Base-by-base conservation (phyloP, 768 basidiomycete species). In the Pleurotus platypus region DNA sequence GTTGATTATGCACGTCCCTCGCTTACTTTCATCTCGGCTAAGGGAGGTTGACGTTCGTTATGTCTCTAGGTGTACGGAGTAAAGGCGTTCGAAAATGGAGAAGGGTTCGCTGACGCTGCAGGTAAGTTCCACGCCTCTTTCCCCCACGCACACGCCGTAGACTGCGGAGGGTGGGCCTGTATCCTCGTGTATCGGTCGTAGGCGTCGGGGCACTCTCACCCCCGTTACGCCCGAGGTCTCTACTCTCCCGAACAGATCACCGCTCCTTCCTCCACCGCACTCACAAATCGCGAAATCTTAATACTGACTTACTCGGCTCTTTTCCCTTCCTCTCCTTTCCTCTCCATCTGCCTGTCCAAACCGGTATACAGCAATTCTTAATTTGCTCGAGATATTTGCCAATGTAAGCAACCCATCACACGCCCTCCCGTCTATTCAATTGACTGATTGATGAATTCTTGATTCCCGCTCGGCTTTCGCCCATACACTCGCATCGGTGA, bases 21-120 rank as follows among this genome's bases (percentile, higher is more conserved):
- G 43, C 20, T 42, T 49, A 49, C 57, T 24, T 43, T 24, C 60
- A 35, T 60, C 46, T 37, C 43, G 40, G 22, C 49, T 49, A 13
- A 27, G 59, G 6, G 0, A 11, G 11, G 2, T n/a, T 45, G n/a
- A 45, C 15, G 9, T 22, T 45, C 26, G 35, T 54, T 27, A 58
- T 57, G 24, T 20, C 27, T 40, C 49, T 53, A 89, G 83, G 78
- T 90, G 4, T 92, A 92, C 60, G 90, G 91, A n/a, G 62, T 81
- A 16, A 78, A 81, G 61, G 82, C 87, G 0, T 76, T 81, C 54
- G 75, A 84, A 58, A 73, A 79, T 7, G 80, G 81, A 43, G 78
- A 83, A 49, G 91, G 91, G 0, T 93, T 92, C 66, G 82, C 89
- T 8, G 84, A 79, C 54, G 90, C 90, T 13, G 91, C 92, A 68